Base-by-base conservation (phyloP, 2,329 filamentous ascomycete genomes). In the Stagonosporopsis cucurbitacearum region DNA sequence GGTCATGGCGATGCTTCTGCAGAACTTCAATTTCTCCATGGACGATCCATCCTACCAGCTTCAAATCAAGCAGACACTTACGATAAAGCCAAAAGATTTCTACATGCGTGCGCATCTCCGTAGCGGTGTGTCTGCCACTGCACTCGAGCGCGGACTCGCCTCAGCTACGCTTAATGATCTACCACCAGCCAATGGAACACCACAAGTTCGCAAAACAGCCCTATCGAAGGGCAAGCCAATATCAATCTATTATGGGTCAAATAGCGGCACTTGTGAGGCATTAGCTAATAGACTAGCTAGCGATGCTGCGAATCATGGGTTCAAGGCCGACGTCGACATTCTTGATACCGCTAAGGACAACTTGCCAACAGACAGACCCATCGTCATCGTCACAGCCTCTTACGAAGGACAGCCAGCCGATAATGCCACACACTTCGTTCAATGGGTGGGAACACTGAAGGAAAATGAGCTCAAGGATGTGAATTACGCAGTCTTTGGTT, bases 391-490 rank as follows among this genome's bases (percentile, higher is more conserved):
- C 39, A 76, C 76, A 4, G 72, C 76, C 2, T 75, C 72, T 0
- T 80, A 78, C 45, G 77, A 80, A 57, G 78, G 78, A 11, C 69
- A 76, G 22, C 77, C 78, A 3, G 67, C 77, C 2, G 78, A 79
- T 43, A 79, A 80, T 42, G 77, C 77, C 0, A 71, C 70, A 3
- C 71, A 77, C 42, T 79, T 79, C 40, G 69, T 77, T 17, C 69
- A 71, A 17, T 80, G 77, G 78, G 50, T 79, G 0, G 62, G 67
- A 15, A 60, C 58, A 2, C 54, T 71, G 12, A 69, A 73, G 28
- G 68, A 47, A 1, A 60, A 63, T 1, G 68, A 71, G 41, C 46
- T 77, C 8, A 59, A 71, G 6, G 69, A 71, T 5, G 72, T 75
- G 2, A 69, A 72, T 1, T 79, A 76, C 50, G 65, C 75, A 2